Base-by-base conservation (phyloP, 2,329 filamentous ascomycete genomes). In the Claviceps humidiphila region DNA sequence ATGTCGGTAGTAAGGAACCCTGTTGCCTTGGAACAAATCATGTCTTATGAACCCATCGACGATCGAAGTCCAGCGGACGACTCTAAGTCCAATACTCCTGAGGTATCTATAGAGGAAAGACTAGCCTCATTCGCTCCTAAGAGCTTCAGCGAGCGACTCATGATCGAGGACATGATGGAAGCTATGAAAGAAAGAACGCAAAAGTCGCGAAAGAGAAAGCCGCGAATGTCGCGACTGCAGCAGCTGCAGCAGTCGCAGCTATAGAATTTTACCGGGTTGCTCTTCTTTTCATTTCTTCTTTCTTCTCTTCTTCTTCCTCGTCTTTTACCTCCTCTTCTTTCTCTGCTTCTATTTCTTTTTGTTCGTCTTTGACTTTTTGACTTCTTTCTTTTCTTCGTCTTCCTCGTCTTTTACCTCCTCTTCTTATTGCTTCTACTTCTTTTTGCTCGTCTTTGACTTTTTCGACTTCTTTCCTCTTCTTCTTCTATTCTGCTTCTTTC, bases 1-100 rank as follows among this genome's bases (percentile, higher is more conserved):
- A 76, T 79, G 66, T 71, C 74, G 2, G 67, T 79, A 14, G 70
- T 80, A 46, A 70, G 69, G 47, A 70, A 75, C 48, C 68, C 73
- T 8, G 70, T 74, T 22, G 51, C 80, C 1, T 71, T 76, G 53
- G 73, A 71, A 24, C 67, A 69, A 57, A 75, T 75, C 2, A 71
- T 68, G 11, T 70, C 71, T 11, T 63, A 77, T 49, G 74, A 75
- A 40, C 67, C 74, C 17, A 64, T 78, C 47, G 71, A 67, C 55
- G 74, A 73, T n/a, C 67, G 70, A 53, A 74, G 68, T 51, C 73
- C 73, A 11, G 68, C 75, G 54, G 74, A 76, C 45, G 74, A 76
- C 46, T 67, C 61, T 42, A 69, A 71, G 49, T 60, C 71, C 43
- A 71, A 63, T 50, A 74, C 71, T 56, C 74, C 72, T 55, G 69